Percentiles rank a stretch among this genome's conserved stretches.
These are phyloP conservation scores for Rachicladosporium sp. DNA, from an alignment of 2,329 filamentous ascomycete species.

Conservation along the genomic window DNA sequence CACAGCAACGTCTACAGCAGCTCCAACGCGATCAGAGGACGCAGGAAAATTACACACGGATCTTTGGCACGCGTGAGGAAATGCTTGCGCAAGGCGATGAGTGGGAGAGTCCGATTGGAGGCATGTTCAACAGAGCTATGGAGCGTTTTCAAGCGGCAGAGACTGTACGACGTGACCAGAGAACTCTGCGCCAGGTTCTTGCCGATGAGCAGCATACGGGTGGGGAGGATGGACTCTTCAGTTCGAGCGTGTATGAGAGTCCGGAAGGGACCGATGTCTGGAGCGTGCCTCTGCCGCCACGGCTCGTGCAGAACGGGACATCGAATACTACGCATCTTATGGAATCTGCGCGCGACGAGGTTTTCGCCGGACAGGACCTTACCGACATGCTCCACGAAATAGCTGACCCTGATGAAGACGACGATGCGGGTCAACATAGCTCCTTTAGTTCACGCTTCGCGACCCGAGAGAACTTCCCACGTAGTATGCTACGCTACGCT, in stretches of 20 bases:
- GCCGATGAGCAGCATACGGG: constrained; percentile 17
- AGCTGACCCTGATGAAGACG: too few species aligned
- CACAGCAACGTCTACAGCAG: constrained; percentile 20
- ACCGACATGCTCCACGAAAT: neutral
- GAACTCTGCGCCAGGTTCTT: constrained; percentile 20
- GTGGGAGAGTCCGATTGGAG: constrained; percentile 36
- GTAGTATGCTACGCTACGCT: too few species aligned
- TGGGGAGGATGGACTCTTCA: constrained; percentile 10
- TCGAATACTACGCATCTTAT: constrained; percentile 5
- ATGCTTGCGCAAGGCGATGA: constrained; percentile 32
- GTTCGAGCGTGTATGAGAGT: constrained; percentile 12
- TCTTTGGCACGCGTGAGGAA: constrained; percentile 37
- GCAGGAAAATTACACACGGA: constrained; percentile 26
- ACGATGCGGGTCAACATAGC: too few species aligned
- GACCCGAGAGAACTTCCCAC: too few species aligned
- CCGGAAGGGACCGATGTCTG: constrained; percentile 17
- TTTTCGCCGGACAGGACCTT: constrained; percentile 3
- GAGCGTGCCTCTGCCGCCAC: constrained; percentile 16
- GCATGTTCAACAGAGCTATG: constrained; percentile 34
- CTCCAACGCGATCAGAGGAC: constrained; percentile 24
- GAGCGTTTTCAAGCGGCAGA: constrained; percentile 33
- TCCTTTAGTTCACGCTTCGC: too few species aligned
- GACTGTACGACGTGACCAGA: constrained; percentile 22
- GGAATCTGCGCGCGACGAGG: constrained; percentile 6
- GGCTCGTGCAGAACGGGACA: constrained; percentile 2